These are phyloP conservation scores for Trichoderma sp. DNA, from an alignment of 2,329 filamentous ascomycete genomes.

Conservation along the genomic window DNA sequence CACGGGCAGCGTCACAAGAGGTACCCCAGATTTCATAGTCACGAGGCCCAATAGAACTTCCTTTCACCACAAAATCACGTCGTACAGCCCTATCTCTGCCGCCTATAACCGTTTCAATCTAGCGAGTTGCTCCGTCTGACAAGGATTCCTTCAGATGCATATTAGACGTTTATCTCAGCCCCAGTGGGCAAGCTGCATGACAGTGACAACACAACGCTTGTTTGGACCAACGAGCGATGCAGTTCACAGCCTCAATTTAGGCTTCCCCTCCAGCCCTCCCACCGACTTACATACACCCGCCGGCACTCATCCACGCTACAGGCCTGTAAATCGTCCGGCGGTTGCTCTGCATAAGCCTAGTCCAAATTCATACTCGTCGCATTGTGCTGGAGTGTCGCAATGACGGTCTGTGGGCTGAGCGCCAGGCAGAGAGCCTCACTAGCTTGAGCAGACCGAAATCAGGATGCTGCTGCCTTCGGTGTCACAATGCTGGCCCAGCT, in stretches of 20 bases:
- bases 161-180: background rate
- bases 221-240: constrained; percentile 9
- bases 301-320: background rate
- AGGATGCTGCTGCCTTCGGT: constrained; percentile 17
- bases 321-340: background rate
- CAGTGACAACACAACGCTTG: constrained; percentile 4
- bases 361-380: background rate
- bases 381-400: background rate
- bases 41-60: constrained; percentile 1
- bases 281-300: background rate
- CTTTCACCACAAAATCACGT: background rate
- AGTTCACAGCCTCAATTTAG: constrained; percentile 10
- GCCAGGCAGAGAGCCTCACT: constrained; percentile 17
- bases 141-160: background rate
- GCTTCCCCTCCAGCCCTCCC: background rate
- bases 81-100: background rate
- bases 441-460: background rate
- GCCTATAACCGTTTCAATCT: background rate
- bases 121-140: background rate
- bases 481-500: background rate
- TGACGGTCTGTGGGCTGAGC: constrained; percentile 4
- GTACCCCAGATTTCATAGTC: background rate
- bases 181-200: constrained; percentile 7
- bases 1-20: background rate
- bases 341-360: constrained; percentile 7